phyloP scores from a whole-genome alignment of 129 eudicot genomes.

The Glebionis coronaria region DNA sequence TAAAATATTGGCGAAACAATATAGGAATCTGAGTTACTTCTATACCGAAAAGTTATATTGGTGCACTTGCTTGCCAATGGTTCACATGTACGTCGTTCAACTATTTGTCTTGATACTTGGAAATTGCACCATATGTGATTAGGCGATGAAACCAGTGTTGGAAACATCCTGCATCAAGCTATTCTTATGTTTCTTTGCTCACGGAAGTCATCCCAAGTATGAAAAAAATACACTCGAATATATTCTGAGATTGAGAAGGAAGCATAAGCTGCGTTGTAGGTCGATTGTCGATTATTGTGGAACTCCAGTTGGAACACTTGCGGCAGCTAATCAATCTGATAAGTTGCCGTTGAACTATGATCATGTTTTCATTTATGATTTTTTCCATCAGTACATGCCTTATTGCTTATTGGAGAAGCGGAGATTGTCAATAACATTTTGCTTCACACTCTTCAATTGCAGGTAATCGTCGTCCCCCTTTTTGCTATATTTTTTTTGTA shows the following conservation, averaged over 20 bases:
- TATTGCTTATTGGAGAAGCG: conserved; percentile 87
- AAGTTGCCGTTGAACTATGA: conserved; percentile 80
- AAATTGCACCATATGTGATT: too few species aligned
- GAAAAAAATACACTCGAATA: conserved; percentile 20
- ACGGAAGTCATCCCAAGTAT: too few species aligned
- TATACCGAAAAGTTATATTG: too few species aligned
- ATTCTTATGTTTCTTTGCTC: too few species aligned
- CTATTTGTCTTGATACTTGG: too few species aligned
- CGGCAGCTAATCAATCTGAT: conserved; percentile 89
- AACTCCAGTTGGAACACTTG: conserved; percentile 81
- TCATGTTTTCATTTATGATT: conserved; percentile 92
- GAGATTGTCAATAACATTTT: conserved; percentile 90
- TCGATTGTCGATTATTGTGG: conserved; percentile 85
- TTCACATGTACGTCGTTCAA: too few species aligned
- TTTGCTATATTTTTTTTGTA: background rate
- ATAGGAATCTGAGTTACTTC: too few species aligned
- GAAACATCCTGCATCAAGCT: too few species aligned
- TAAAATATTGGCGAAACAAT: too few species aligned
- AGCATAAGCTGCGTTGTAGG: conserved; percentile 61
- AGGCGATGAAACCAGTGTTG: too few species aligned
- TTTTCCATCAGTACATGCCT: conserved; percentile 89
- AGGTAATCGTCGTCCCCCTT: conserved; percentile 39
- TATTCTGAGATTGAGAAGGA: conserved; percentile 71
- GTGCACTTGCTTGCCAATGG: too few species aligned
- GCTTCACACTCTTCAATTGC: conserved; percentile 89